Conservation (phyloP, 192 early-diverging fungal genomes). For the Coemansia sp. region DNA sequence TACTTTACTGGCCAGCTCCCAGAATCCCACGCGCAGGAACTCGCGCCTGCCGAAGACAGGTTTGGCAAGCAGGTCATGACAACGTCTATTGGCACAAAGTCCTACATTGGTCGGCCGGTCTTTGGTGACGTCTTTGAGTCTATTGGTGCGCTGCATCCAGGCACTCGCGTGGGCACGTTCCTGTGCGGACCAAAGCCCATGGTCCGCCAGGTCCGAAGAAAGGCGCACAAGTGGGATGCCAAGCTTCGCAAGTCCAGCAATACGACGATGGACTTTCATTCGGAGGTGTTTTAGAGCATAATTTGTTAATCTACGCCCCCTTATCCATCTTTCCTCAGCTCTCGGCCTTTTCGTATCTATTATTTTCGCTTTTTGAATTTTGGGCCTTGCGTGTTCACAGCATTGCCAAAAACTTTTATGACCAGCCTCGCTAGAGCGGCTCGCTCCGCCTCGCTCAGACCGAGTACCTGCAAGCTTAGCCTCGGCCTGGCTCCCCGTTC, state of each 20-base stretch:
- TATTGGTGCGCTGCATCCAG: slow-evolving; percentile 57
- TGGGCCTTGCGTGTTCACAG: background rate
- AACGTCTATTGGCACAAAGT: slow-evolving; percentile 63
- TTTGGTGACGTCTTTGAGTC: slow-evolving; percentile 67
- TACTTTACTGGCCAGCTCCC: slow-evolving; percentile 69
- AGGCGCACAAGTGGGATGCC: slow-evolving; percentile 35
- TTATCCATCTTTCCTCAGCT: background rate
- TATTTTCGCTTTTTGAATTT: background rate
- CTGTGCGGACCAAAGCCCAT: slow-evolving; percentile 81
- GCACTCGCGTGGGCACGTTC: slow-evolving; percentile 75
- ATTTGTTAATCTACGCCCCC: background rate
- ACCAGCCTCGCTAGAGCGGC: background rate
- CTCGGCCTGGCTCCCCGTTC: background rate
- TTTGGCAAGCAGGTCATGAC: slow-evolving; percentile 60
- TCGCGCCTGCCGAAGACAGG: slow-evolving; percentile 35
- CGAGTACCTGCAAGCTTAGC: background rate
- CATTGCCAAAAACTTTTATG: background rate
- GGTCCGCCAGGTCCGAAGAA: slow-evolving; percentile 55
- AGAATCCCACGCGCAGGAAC: slow-evolving; percentile 41
- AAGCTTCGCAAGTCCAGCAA: slow-evolving; percentile 13
- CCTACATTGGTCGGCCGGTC: slow-evolving; percentile 76
- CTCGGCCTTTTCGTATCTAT: background rate
- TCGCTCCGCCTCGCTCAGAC: background rate
- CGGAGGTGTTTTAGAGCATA: slow-evolving; percentile 19
- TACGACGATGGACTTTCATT: slow-evolving; percentile 28